These are phyloP conservation scores for Penicillium sp. DNA, from an alignment of 2,329 filamentous ascomycete species.

Conservation along the genomic window DNA sequence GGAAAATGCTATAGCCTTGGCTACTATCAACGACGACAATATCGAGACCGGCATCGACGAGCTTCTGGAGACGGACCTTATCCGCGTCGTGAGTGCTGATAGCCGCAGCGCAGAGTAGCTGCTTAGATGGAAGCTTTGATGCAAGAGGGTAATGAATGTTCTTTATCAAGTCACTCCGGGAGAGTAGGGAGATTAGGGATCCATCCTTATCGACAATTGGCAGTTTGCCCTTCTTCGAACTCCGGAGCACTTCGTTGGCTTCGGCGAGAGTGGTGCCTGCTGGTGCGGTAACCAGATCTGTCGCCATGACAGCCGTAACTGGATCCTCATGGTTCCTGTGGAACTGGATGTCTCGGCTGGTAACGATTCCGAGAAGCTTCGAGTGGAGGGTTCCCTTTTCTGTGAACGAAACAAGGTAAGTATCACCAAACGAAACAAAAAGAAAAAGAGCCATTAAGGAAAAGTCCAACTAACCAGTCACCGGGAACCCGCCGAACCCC, in stretches of 20 bases:
- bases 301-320: constrained; percentile 91
- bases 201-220: constrained; percentile 81
- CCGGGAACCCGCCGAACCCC: constrained; percentile 97
- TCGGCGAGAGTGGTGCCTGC: constrained; percentile 79
- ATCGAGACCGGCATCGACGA: constrained; percentile 92
- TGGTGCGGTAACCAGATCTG: constrained; percentile 82
- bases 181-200: constrained; percentile 89
- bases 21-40: constrained; percentile 94
- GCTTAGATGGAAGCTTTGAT: constrained; percentile 96
- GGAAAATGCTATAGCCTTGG: constrained; percentile 97
- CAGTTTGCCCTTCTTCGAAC: constrained; percentile 98
- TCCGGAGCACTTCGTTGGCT: constrained; percentile 88
- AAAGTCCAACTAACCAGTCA: constrained; percentile 74
- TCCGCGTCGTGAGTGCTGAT: constrained; percentile 95
- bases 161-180: constrained; percentile 94
- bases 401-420: constrained; percentile 38
- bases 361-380: constrained; percentile 95
- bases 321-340: constrained; percentile 70
- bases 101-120: constrained; percentile 90
- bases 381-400: constrained; percentile 90
- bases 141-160: constrained; percentile 96
- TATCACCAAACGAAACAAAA: neutral
- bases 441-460: neutral
- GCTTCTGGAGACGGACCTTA: constrained; percentile 77
- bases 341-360: constrained; percentile 97